phyloP scores from a whole-genome alignment of 306 rosid genomes.

The Psophocarpus tetragonolobus region DNA sequence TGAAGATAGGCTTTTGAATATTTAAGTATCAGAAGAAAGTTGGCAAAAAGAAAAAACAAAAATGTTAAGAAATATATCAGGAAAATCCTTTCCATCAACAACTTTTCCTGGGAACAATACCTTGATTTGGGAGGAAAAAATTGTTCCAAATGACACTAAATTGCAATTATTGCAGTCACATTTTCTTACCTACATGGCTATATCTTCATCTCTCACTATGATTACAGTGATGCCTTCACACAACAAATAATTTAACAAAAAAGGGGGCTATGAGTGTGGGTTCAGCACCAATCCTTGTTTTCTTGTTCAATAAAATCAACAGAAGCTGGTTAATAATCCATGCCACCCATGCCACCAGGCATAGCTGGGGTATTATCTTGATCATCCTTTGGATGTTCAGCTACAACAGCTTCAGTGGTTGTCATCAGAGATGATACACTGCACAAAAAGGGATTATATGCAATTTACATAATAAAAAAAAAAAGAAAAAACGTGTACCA shows the following conservation, averaged over 20 bases:
- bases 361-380: constrained; percentile 56
- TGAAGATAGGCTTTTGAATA: too few relatives aligned
- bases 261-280: background rate
- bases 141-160: constrained; percentile 13
- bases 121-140: constrained; percentile 17
- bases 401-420: constrained; percentile 85
- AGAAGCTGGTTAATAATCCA: constrained; percentile 38
- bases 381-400: constrained; percentile 85
- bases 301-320: background rate
- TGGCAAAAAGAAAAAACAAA: too few relatives aligned
- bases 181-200: constrained; percentile 56
- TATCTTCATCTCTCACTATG: constrained; percentile 44
- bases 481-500: background rate
- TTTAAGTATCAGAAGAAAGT: too few relatives aligned
- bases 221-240: constrained; percentile 55
- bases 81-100: background rate
- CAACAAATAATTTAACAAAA: background rate
- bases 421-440: constrained; percentile 97
- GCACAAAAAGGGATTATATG: constrained; percentile 30
- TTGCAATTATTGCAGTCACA: constrained; percentile 18
- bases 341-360: constrained; percentile 55
- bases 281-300: constrained; percentile 11
- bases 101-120: background rate
- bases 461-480: background rate
- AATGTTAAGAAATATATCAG: background rate